phyloP scores from a whole-genome alignment of 306 rosid genomes.

The Fragaria iinumae region DNA sequence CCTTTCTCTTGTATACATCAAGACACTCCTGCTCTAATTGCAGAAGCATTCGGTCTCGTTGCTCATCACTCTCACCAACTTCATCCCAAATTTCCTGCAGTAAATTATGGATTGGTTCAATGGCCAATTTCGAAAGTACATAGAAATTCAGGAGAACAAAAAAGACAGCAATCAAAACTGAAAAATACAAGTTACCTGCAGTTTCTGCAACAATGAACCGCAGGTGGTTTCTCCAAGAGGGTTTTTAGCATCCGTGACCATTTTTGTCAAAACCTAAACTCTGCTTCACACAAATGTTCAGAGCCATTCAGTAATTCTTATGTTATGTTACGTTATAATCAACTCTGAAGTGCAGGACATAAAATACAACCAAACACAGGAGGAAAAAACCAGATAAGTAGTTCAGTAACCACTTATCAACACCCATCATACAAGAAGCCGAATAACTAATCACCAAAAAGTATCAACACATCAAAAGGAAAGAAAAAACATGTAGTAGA shows the following conservation, averaged over 20 bases:
- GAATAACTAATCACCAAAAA: not conserved
- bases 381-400: slow-evolving; percentile 19
- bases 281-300: slow-evolving; percentile 31
- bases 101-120: slow-evolving; percentile 6
- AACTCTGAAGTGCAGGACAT: slow-evolving; percentile 12
- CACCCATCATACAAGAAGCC: not conserved
- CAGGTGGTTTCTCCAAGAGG: slow-evolving; percentile 82
- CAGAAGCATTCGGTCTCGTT: slow-evolving; percentile 95
- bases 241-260: slow-evolving; percentile 75
- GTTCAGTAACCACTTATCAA: slow-evolving; percentile 13
- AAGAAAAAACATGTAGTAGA: not conserved
- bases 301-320: slow-evolving; percentile 9
- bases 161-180: slow-evolving; percentile 3
- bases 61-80: slow-evolving; percentile 94
- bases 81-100: slow-evolving; percentile 97
- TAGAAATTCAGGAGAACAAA: not conserved
- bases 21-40: slow-evolving; percentile 95
- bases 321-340: not conserved
- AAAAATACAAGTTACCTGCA: slow-evolving; percentile 54
- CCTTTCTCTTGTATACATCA: slow-evolving; percentile 96
- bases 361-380: slow-evolving; percentile 9
- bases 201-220: slow-evolving; percentile 83
- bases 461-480: not conserved
- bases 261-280: slow-evolving; percentile 41
- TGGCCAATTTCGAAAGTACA: slow-evolving; percentile 10